Conservation (phyloP, 2,329 filamentous ascomycete species). For the Phoma sp. region DNA sequence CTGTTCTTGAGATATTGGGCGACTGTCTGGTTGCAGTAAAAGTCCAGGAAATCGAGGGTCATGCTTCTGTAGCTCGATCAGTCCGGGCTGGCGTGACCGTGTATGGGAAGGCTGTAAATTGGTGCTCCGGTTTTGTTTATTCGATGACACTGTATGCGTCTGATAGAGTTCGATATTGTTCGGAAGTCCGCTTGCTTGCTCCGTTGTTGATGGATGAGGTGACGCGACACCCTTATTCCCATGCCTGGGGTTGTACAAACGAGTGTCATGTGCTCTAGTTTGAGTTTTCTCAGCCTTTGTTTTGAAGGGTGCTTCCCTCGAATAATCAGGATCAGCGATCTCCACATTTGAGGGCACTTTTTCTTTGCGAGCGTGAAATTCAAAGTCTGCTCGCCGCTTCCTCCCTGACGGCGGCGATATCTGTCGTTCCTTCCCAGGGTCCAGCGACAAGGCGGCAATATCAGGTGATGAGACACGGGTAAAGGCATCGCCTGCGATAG, state of each 20-base stretch:
- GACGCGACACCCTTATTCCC: constrained; percentile 19
- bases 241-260: constrained; percentile 31
- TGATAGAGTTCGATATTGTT: background rate
- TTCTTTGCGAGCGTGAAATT: constrained; percentile 31
- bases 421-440: constrained; percentile 25
- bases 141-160: constrained; percentile 12
- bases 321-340: constrained; percentile 35
- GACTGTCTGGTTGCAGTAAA: constrained; percentile 66
- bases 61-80: constrained; percentile 44
- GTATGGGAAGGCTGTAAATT: constrained; percentile 15
- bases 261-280: constrained; percentile 26
- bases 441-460: constrained; percentile 37
- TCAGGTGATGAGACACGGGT: constrained; percentile 29
- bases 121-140: constrained; percentile 25
- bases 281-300: constrained; percentile 23
- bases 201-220: constrained; percentile 29
- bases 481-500: constrained; percentile 35
- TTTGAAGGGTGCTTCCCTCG: constrained; percentile 28
- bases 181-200: constrained; percentile 34
- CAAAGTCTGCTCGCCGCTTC: constrained; percentile 40
- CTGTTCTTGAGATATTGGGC: constrained; percentile 77
- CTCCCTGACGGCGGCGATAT: constrained; percentile 33
- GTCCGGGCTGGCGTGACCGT: constrained; percentile 28
- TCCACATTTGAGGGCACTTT: constrained; percentile 34
- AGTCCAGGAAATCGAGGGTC: constrained; percentile 50